These are phyloP conservation scores for Dianthus caryophyllus DNA, from an alignment of 148 eudicot species.

Conservation along the genomic window DNA sequence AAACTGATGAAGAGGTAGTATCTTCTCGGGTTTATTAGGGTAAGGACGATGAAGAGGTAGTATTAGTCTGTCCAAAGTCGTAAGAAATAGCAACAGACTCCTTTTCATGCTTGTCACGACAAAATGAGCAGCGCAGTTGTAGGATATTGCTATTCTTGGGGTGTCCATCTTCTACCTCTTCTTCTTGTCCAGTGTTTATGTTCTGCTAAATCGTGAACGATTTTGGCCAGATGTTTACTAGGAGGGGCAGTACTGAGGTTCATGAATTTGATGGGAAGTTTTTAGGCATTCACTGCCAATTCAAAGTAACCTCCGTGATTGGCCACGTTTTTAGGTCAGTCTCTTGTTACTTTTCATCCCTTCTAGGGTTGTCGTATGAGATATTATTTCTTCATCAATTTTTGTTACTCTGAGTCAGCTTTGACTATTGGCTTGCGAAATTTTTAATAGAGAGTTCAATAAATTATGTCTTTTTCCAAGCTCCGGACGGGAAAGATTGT, in stretches of 20 bases:
- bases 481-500: not conserved
- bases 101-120: not conserved
- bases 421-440: not conserved
- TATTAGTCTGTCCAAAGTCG: not conserved
- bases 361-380: slow-evolving; percentile 7
- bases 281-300: slow-evolving; percentile 48
- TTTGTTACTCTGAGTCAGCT: not conserved
- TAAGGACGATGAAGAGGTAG: not conserved
- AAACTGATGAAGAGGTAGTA: not conserved
- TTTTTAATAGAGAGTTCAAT: not conserved
- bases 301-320: slow-evolving; percentile 89
- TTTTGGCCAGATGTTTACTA: slow-evolving; percentile 59
- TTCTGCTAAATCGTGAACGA: not conserved
- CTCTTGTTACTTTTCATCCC: not conserved
- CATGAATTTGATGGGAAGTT: slow-evolving; percentile 83
- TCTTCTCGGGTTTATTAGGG: not conserved
- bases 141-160: not conserved
- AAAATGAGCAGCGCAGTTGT: not conserved
- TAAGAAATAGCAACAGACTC: not conserved
- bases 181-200: not conserved
- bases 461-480: not conserved
- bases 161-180: not conserved
- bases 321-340: slow-evolving; percentile 96
- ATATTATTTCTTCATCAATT: not conserved
- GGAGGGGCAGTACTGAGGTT: slow-evolving; percentile 88